These are phyloP conservation scores for Colletotrichum sp. DNA, from an alignment of 2,329 filamentous ascomycete genomes.

Conservation along the genomic window DNA sequence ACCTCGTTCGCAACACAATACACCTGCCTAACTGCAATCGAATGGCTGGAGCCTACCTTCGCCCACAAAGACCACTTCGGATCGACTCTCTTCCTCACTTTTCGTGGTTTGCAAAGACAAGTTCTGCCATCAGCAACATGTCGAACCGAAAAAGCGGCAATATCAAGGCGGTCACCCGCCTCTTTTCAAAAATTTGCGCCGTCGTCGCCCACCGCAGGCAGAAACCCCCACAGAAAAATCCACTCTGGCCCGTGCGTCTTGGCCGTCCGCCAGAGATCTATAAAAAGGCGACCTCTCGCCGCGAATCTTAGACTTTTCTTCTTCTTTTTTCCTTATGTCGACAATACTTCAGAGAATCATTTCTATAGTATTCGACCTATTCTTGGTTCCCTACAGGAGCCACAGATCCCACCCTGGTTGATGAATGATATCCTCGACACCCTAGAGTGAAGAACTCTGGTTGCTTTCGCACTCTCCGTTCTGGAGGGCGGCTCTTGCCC, in stretches of 20 bases:
- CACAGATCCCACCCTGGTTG: slow-evolving; percentile 95
- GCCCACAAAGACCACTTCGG: not conserved
- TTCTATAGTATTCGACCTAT: slow-evolving; percentile 97
- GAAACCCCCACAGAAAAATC: not conserved
- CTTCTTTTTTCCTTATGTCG: slow-evolving; percentile 61
- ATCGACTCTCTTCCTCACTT: not conserved
- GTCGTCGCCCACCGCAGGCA: not conserved
- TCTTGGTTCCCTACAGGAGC: slow-evolving; percentile 93
- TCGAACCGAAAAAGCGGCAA: not conserved
- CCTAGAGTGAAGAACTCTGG: slow-evolving; percentile 82
- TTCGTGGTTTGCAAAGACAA: not conserved
- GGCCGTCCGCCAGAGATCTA: slow-evolving; percentile 30
- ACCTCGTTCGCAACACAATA: not conserved
- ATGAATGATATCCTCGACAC: slow-evolving; percentile 89
- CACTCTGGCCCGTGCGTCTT: not conserved
- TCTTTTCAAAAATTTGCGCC: not conserved
- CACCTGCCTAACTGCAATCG: not conserved
- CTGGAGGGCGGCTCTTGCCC: slow-evolving; percentile 60
- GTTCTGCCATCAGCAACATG: not conserved
- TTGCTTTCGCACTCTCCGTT: slow-evolving; percentile 64
- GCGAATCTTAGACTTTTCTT: slow-evolving; percentile 41
- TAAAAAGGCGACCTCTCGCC: slow-evolving; percentile 40
- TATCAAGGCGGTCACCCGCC: slow-evolving; percentile 12
- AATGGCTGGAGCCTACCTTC: not conserved
- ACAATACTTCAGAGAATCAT: slow-evolving; percentile 84